Evolutionary conservation across 768 basidiomycete species (phyloP), one percentile per base, ranked within the genome.

Genomic region (Fomitopsis pulvina): DNA sequence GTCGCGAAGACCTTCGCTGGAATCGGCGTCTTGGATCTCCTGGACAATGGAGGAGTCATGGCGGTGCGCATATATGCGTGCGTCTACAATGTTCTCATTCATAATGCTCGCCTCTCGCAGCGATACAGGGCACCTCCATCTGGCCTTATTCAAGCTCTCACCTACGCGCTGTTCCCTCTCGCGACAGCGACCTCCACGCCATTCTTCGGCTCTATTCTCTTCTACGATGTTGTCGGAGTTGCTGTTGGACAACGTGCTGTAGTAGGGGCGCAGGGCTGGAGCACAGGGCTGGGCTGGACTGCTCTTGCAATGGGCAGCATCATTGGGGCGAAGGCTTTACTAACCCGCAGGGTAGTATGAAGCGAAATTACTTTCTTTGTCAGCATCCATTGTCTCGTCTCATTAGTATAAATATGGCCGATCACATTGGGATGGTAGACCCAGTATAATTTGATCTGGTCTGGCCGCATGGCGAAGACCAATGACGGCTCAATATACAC

Each of bases 1-100:
- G 68, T 73, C 42, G 68, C 69, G 39, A 76, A 74, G 52, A 68
- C 70, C 3, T 66, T 65, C 40, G 60, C 68, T 1, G 74, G 72
- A 0, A 60, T 75, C 25, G 67, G 65, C 9, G 55, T 73, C 7
- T 52, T 66, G 10, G 64, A 66, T 42, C 52, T 64, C 45, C 39
- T 66, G 14, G 64, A 64, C 49, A 64, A 64, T 28, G 63, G 61
- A 22, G 64, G 60, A 3, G 61, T 66, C 2, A 55, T 56, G 3
- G 9, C 56, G 22, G 61, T 62, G n/a, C 32, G 61, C 54, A 12
- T 3, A 22, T 11, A 21, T 25, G 10, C n/a, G 7, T 21, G 16
- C 5, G 18, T 6, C 14, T 10, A 1, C 10, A 1, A 20, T 24
- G 27, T n/a, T 16, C 30, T 42, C 22, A 45, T 18, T 47, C 26